Evolutionary conservation across 257 asterid species (phyloP).

Genomic region (Thymus quinquecostatus): DNA sequence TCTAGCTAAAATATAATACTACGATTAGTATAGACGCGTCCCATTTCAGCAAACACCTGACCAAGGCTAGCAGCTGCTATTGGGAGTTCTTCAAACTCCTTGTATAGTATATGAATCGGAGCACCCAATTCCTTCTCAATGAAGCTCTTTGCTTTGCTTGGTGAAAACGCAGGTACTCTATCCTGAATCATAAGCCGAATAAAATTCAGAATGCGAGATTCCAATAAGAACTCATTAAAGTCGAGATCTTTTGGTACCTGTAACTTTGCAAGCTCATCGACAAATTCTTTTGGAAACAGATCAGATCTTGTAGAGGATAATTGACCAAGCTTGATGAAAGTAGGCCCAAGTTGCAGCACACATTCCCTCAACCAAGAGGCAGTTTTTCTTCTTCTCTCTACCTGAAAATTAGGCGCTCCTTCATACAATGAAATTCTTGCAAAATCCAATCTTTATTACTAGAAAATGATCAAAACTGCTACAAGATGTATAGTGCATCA

Average conservation of each 20-base stretch:
- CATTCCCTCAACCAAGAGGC: conserved; percentile 92
- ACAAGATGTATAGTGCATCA: neutral
- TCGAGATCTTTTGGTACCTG: conserved; percentile 55
- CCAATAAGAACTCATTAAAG: neutral
- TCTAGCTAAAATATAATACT: neutral
- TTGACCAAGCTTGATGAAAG: conserved; percentile 95
- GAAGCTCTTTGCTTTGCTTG: conserved; percentile 67
- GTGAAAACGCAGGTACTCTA: conserved; percentile 93
- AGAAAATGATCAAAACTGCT: conserved; percentile 6
- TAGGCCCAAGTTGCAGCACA: conserved; percentile 95
- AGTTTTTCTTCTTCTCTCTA: conserved; percentile 64
- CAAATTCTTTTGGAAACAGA: conserved; percentile 89
- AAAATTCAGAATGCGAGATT: conserved; percentile 16
- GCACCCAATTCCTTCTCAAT: conserved; percentile 88
- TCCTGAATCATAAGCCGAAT: conserved; percentile 60
- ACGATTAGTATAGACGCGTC: no score
- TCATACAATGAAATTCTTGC: conserved; percentile 12
- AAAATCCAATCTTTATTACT: conserved; percentile 8
- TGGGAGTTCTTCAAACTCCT: conserved; percentile 89
- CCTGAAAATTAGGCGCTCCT: conserved; percentile 41
- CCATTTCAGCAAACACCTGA: conserved; percentile 69
- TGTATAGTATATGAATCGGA: conserved; percentile 64
- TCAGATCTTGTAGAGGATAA: conserved; percentile 94
- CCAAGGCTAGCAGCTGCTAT: conserved; percentile 99
- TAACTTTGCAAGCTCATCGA: conserved; percentile 90